phyloP scores from a whole-genome alignment of 78 protist species.

The Cavenderia fasciculata region DNA sequence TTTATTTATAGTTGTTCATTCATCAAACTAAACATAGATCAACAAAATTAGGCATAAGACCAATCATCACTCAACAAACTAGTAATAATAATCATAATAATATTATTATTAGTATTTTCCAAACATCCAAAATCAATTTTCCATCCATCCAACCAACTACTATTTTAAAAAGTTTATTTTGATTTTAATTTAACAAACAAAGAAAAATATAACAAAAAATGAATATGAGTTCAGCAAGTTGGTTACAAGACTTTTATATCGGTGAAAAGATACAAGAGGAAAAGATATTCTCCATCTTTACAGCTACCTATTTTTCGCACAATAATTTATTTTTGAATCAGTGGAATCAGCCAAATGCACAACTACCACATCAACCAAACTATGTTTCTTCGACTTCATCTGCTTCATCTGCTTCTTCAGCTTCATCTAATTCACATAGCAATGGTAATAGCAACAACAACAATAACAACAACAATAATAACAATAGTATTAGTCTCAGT shows the following conservation, averaged over 20 bases:
- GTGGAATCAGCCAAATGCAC: neutral
- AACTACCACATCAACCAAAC: neutral
- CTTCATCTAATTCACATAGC: neutral
- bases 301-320: conserved; percentile 11
- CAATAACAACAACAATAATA: neutral
- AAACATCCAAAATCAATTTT: no score
- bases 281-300: conserved; percentile 38
- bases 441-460: neutral
- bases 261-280: conserved; percentile 51
- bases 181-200: neutral
- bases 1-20: no score
- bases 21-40: no score
- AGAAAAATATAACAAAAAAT: neutral
- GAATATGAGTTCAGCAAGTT: conserved; percentile 22
- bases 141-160: no score
- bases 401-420: neutral
- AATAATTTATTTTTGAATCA: neutral
- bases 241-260: conserved; percentile 27
- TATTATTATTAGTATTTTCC: no score
- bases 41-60: no score
- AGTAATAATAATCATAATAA: no score
- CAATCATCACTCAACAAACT: no score
- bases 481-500: neutral
- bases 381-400: neutral
- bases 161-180: neutral